Conservation (phyloP, 2,329 filamentous ascomycete genomes). For the Fusarium longipes region DNA sequence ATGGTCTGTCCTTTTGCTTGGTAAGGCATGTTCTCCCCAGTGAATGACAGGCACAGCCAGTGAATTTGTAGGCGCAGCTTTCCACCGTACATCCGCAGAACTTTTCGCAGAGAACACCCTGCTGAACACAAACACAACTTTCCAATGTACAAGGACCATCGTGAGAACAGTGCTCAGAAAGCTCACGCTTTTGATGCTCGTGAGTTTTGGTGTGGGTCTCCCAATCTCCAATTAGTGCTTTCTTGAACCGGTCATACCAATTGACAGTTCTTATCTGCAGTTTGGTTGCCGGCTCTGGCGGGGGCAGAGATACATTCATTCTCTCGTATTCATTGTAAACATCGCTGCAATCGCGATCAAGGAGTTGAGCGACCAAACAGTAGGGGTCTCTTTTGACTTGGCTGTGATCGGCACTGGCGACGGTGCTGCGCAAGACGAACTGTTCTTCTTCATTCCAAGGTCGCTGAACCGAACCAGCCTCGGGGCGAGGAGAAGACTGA, state of each 20-base stretch:
- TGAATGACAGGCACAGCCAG: constrained; percentile 72
- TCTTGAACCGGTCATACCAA: constrained; percentile 69
- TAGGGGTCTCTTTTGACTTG: constrained; percentile 56
- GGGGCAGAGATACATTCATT: constrained; percentile 44
- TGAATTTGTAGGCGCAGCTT: constrained; percentile 71
- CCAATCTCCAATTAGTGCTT: constrained; percentile 66
- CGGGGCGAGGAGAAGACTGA: constrained; percentile 39
- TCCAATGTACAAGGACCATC: constrained; percentile 71
- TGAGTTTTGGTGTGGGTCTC: constrained; percentile 66
- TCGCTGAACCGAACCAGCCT: constrained; percentile 17
- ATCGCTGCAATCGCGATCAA: constrained; percentile 65
- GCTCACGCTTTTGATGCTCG: constrained; percentile 66
- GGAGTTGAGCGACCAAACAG: constrained; percentile 62
- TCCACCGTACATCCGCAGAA: constrained; percentile 73
- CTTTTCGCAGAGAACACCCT: constrained; percentile 76
- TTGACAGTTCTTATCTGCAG: constrained; percentile 58
- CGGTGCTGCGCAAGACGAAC: constrained; percentile 60
- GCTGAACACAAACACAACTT: constrained; percentile 71
- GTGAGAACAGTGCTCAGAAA: constrained; percentile 75
- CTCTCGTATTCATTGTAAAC: constrained; percentile 53
- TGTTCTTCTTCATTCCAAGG: constrained; percentile 63
- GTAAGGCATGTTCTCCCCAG: constrained; percentile 68
- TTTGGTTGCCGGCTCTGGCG: constrained; percentile 44
- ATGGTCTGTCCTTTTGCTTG: constrained; percentile 68
- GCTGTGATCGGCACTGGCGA: constrained; percentile 56